Evolutionary conservation across 352 stramenopile genomes (phyloP), one percentile per base, ranked within the genome.

Genomic region (Phytopythium delawarense): DNA sequence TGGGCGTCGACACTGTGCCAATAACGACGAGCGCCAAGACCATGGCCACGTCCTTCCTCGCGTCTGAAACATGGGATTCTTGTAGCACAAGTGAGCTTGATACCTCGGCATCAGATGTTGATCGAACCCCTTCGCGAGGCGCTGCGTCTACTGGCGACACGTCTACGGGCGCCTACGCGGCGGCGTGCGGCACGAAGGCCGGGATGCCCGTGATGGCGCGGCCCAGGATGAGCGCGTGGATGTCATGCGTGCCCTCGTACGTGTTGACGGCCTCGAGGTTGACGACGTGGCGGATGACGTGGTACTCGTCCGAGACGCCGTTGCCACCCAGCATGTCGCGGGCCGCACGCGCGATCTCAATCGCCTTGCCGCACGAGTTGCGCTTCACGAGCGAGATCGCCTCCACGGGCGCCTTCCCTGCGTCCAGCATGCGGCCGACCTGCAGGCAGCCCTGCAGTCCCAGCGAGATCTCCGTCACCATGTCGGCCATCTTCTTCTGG

Each of bases 241-340:
- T 85, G 74, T 99, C 97, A 72, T 99, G 96, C 28, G 97, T 99
- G 53, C 97, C 97, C 78, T 99, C 97, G 79, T 99, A 99, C 21
- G 97, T 99, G 81, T 99, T 99, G 37, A 99, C 97, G 23, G 97
- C 96, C 75, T 99, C 97, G 45, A 99, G 79, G 67, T 99, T 99
- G 69, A 98, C 95, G 32, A 97, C 73, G 71, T 99, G 97, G 50
- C 97, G 92, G 66, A 99, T 99, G 59, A 99, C 80, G 72, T 99
- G 96, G 80, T 99, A 99, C 71, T 99, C 97, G 74, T 99, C 97
- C 59, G 91, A 98, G 60, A 99, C 95, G 30, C 97, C 97, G 75
- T 99, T 99, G 58, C 96, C 97, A 45, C 97, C 97, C 39, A 99
- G 81, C 96, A 99, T 98, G 79, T 99, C 97, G 57, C 97, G 82